Percentiles rank a stretch among this genome's conserved stretches.
These are phyloP conservation scores for Hysterium pulicare DNA, from an alignment of 2,329 filamentous ascomycete genomes.

Conservation along the genomic window DNA sequence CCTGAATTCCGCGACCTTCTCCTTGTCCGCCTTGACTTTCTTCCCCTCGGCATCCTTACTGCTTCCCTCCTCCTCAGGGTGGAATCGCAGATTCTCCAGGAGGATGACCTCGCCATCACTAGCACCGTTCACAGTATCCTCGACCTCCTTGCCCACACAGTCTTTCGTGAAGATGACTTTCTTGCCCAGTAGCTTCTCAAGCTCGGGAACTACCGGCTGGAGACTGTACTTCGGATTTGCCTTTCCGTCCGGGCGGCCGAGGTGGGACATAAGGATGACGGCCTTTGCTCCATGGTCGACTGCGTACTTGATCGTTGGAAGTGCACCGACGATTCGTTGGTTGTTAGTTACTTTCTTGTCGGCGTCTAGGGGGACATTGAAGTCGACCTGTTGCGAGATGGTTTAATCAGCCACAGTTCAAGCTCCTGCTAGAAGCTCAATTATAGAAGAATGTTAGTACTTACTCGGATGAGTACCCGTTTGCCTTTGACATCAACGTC, in stretches of 20 bases:
- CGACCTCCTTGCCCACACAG: constrained; percentile 84
- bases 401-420: background rate
- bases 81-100: constrained; percentile 97
- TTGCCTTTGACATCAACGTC: constrained; percentile 98
- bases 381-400: constrained; percentile 72
- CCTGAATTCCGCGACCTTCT: constrained; percentile 86
- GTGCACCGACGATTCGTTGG: constrained; percentile 94
- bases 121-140: constrained; percentile 83
- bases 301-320: constrained; percentile 94
- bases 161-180: constrained; percentile 85
- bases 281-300: constrained; percentile 86
- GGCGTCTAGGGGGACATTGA: constrained; percentile 95
- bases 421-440: constrained; percentile 9
- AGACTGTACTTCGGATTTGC: constrained; percentile 91
- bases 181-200: constrained; percentile 85
- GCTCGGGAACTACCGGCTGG: constrained; percentile 83
- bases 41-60: constrained; percentile 91
- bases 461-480: constrained; percentile 92
- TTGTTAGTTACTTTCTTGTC: constrained; percentile 96
- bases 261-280: constrained; percentile 96
- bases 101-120: constrained; percentile 79
- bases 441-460: constrained; percentile 37
- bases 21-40: constrained; percentile 97
- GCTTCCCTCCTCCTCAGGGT: constrained; percentile 96
- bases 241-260: constrained; percentile 91